These are phyloP conservation scores for Fraxinus albicans DNA, from an alignment of 305 asterid genomes.

Conservation along the genomic window DNA sequence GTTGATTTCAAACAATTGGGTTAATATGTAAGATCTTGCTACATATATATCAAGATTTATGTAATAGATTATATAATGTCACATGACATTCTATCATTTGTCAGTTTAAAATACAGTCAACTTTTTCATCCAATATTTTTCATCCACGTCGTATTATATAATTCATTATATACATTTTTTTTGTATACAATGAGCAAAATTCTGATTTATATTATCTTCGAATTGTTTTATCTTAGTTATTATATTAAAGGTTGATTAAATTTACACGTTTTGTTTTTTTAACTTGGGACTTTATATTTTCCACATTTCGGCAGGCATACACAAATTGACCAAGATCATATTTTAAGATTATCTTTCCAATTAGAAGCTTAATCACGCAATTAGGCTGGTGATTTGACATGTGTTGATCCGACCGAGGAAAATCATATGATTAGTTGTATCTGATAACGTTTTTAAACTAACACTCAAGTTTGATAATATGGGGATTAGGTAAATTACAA, in stretches of 20 bases:
- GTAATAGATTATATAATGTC: too few species aligned
- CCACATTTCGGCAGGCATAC: background rate
- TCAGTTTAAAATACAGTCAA: too few species aligned
- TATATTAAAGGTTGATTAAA: background rate
- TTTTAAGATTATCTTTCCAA: background rate
- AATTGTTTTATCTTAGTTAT: background rate
- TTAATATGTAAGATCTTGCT: too few species aligned
- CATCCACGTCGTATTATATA: too few species aligned
- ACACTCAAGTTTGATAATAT: background rate
- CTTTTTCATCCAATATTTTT: too few species aligned
- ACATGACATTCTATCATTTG: too few species aligned
- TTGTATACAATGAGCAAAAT: too few species aligned
- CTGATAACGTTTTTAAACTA: slow-evolving; percentile 3
- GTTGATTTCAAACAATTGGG: background rate
- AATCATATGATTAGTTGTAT: background rate
- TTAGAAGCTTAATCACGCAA: background rate
- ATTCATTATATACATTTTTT: too few species aligned
- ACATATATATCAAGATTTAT: too few species aligned
- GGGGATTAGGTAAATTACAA: slow-evolving; percentile 20
- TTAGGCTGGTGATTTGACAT: background rate
- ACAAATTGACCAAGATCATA: background rate
- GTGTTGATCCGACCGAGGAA: slow-evolving; percentile 8
- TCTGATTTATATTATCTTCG: background rate
- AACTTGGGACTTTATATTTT: background rate
- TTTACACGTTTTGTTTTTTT: background rate